These are phyloP conservation scores for Nothophytophthora sp. DNA, from an alignment of 352 stramenopile genomes.

Conservation along the genomic window DNA sequence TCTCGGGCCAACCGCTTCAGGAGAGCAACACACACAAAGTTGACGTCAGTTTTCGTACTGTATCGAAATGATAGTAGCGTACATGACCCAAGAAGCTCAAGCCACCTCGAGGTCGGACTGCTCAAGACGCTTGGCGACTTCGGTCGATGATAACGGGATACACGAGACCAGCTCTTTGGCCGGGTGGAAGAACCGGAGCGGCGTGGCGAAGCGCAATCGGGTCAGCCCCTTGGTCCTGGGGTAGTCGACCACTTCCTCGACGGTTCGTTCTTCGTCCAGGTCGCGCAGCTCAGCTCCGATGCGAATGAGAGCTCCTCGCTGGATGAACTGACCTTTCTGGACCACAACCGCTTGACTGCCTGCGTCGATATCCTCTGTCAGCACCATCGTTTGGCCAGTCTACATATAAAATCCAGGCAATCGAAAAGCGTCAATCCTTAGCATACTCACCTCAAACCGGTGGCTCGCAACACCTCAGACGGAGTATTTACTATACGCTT, in stretches of 20 bases:
- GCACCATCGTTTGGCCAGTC: constrained; percentile 21
- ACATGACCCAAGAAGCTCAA: not conserved
- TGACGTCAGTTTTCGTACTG: not conserved
- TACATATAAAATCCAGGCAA: constrained; percentile 4
- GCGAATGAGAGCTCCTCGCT: constrained; percentile 16
- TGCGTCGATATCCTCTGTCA: constrained; percentile 11
- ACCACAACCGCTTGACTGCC: constrained; percentile 20
- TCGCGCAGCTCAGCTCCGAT: constrained; percentile 27
- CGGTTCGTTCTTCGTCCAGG: constrained; percentile 28
- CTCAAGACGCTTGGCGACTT: constrained; percentile 4
- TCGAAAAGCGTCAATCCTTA: too few species aligned
- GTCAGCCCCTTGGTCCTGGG: constrained; percentile 9
- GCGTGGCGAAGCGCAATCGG: constrained; percentile 11
- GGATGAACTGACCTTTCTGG: constrained; percentile 20
- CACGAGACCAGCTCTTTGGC: constrained; percentile 28
- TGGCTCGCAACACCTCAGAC: not conserved
- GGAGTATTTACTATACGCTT: constrained; percentile 37
- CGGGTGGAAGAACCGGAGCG: constrained; percentile 27
- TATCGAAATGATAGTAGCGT: not conserved
- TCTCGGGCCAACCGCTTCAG: constrained; percentile 5
- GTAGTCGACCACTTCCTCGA: constrained; percentile 2
- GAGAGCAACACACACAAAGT: not conserved
- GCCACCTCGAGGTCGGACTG: constrained; percentile 11
- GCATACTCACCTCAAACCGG: not conserved
- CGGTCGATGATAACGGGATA: constrained; percentile 5